Evolutionary conservation across 1,284 basidiomycete genomes (phyloP), one percentile per base, ranked within the genome.

Genomic region (Anthracocystis panici-leucophaei): DNA sequence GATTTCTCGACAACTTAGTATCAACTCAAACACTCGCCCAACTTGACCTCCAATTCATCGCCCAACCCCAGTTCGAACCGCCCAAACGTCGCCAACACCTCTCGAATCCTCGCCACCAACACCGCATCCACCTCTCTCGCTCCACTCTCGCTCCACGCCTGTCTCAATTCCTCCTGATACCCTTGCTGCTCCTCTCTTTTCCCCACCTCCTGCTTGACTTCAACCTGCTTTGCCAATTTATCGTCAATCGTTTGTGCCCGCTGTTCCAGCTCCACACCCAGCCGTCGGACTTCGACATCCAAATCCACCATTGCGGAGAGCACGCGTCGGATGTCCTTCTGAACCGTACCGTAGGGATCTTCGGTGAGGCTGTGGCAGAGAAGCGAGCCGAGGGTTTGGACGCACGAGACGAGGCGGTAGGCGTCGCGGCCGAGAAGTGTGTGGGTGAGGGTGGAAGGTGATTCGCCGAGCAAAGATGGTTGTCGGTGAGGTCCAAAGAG

Each of bases 271-370:
- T 76, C 56, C 18, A 65, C 7, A 2, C 74, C 68, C 9, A 68
- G 57, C 5, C 57, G 41, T 1, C 65, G 61, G 11, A 72, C 45
- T 40, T 68, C 61, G 23, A 20, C 27, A 35, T 63, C 45, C n/a
- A 76, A 44, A 12, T 67, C 65, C 21, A 59, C 65, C 35, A 76
- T 42, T 2, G 58, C 56, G 0, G 33, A 12, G 6, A 76, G 45
- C 18, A 79, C 50, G 16, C 57, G 55, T 8, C 33, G 12, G 49
- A 79, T 68, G 52, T 81, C 78, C 16, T 65, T 71, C 49, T 79
- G 78, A 42, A 79, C 78, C 14, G 56, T 52, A 6, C 79, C 79
- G 60, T 78, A 81, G 8, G 58, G 38, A 35, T 81, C 79, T 71
- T 81, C 75, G 0, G 45, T 23, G n/a, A 81, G 65, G 33, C 73